phyloP scores from a whole-genome alignment of 371 early-diverging fungal species.

The Mucor lusitanicus region DNA sequence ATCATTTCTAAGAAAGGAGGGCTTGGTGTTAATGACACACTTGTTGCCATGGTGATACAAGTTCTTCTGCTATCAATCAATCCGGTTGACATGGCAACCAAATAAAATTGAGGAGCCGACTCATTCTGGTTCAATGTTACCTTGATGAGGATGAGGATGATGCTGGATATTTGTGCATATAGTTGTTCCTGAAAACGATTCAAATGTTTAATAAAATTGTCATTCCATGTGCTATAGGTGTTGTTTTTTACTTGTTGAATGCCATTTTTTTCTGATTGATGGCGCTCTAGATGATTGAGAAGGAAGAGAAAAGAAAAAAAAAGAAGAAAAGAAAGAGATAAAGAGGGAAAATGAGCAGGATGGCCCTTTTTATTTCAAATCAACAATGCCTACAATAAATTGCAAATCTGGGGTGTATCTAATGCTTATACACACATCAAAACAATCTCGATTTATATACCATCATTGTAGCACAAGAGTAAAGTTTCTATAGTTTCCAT shows the following conservation, averaged over 20 bases:
- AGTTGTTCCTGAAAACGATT: background rate
- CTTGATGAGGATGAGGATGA: background rate
- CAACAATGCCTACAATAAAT: background rate
- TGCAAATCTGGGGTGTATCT: constrained; percentile 14
- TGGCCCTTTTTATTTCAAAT: constrained; percentile 3
- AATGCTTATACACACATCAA: constrained; percentile 1
- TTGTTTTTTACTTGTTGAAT: background rate
- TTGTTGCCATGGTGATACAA: background rate
- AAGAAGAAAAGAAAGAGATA: background rate
- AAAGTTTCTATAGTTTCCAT: constrained; percentile 1
- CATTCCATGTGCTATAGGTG: background rate
- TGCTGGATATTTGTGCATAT: background rate
- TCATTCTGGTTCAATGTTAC: constrained; percentile 1
- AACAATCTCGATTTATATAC: constrained; percentile 15
- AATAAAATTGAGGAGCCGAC: constrained; percentile 8
- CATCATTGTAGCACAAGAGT: background rate
- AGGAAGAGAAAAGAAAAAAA: background rate
- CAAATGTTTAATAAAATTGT: background rate
- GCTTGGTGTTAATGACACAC: background rate
- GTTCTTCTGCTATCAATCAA: background rate
- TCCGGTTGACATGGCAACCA: constrained; percentile 1
- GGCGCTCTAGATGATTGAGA: background rate
- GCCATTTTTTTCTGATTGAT: background rate
- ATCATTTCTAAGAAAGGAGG: background rate
- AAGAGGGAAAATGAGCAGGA: background rate